Base-by-base conservation (phyloP, 2,329 filamentous ascomycete species). In the Fusarium veterinarium region DNA sequence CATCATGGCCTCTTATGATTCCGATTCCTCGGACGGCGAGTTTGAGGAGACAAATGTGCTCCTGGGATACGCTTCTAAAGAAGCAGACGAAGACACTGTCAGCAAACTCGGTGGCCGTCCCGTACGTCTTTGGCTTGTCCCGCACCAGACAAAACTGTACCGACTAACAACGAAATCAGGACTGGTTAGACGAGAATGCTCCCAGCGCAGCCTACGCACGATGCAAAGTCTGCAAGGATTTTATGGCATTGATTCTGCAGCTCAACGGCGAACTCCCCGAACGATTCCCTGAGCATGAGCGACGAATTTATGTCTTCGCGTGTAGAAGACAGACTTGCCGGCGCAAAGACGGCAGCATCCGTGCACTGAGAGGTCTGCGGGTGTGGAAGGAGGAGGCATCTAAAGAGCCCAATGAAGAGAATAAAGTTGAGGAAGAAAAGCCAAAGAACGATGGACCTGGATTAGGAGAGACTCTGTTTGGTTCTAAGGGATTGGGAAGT, bases 241-340 rank as follows among this genome's bases (percentile, higher is more conserved):
- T 94, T 58, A 94, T 98, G 90, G 91, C 90, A 3, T 87, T 98
- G 16, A 89, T 99, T 6, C 88, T 99, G 51, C 95, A 99, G 82
- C 88, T 99, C 33, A 94, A 99, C 82, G 95, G 91, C 77, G 95
- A 98, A 80, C 87, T 98, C 7, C 95, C 95, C 19, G 92, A 95
- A 61, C 88, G 90, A 53, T 98, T 97, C 78, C 93, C 95, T 4
- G 91, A 91, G 62, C 94, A 98, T 82, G 94, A 98, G 78, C 88
- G 96, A 75, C 90, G 95, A 69, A 81, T 99, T 23, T 98, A 98
- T 79, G 86, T 99, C 17, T 95, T 97, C 81, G 89, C 89, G 23
- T 99, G 96, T 81, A 89, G 91, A 66, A 88, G 90, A 73, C 93
- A 93, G 80, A 86, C 90, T 16, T 99, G 96, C 80, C 90, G 93